Evolutionary conservation across 257 asterid species (phyloP), one percentile per base, ranked within the genome.

Genomic region (Primulina eburnea): DNA sequence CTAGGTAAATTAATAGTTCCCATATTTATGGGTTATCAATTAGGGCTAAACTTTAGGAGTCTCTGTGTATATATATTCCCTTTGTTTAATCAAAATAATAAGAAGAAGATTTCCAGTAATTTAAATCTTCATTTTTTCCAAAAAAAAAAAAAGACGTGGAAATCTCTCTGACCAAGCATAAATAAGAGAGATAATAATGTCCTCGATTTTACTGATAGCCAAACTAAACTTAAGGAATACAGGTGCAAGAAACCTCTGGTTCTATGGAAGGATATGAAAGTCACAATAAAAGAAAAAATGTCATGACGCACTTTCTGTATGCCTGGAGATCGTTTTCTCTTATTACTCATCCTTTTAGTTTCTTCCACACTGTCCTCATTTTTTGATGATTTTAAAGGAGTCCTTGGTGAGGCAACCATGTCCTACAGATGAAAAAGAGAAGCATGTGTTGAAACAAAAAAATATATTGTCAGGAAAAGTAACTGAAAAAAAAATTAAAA

Each of bases 321-420:
- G 74, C 84, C 90, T 17, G 83, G 79, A 66, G 88, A 66, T 56
- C 76, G 85, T 77, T 91, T 86, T 80, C 95, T 84, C 93, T 88
- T 94, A 78, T 81, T 32, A 76, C 75, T 79, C 68, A 17, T 73
- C 78, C 61, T 79, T 29, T 82, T 78, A 62, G 80, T 80, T 79
- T 87, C 91, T 78, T 86, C 97, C 71, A 37, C 67, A 70, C 64
- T 75, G 65, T 32, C 80, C 65, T 84, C 86, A 69, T 62, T 80
- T 73, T 83, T 81, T 58, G 79, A 56, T 71, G 90, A 78, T 81
- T 80, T 87, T 72, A 67, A 63, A 47, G 81, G 85, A 68, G 90
- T 80, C 75, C 81, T 87, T 10, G 75, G 80, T 32, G 87, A 71
- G 56, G 89, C 68, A 71, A 67, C 77, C 32, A 32, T 69, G 79